Evolutionary conservation across 2,329 filamentous ascomycete species (phyloP).

Genomic region (Cordyceps javanica): DNA sequence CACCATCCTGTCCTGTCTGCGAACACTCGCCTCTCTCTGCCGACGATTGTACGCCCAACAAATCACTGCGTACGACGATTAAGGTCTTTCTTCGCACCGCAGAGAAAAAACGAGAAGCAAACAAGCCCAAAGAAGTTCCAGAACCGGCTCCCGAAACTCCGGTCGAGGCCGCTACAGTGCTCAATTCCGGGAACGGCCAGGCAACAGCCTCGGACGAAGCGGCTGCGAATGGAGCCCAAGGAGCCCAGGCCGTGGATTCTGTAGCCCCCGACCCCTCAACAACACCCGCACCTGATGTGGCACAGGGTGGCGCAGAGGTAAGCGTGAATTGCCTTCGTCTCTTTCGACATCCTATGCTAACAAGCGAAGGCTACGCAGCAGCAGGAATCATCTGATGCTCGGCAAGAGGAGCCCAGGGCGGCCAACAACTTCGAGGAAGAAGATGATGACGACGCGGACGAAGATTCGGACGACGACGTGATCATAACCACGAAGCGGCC

Average conservation of each 20-base stretch:
- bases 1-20: slow-evolving; percentile 83
- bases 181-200: not conserved
- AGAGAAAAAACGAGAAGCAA: slow-evolving; percentile 78
- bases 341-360: not conserved
- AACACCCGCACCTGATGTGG: slow-evolving; percentile 1
- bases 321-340: not conserved
- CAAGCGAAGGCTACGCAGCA: not conserved
- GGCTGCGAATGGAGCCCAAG: not conserved
- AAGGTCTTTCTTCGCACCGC: slow-evolving; percentile 85
- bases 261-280: not conserved
- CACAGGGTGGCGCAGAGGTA: slow-evolving; percentile 11
- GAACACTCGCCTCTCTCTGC: slow-evolving; percentile 82
- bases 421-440: slow-evolving; percentile 15
- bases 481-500: slow-evolving; percentile 17
- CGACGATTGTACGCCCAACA: slow-evolving; percentile 82
- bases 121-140: slow-evolving; percentile 44
- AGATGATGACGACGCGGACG: slow-evolving; percentile 15
- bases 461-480: slow-evolving; percentile 14
- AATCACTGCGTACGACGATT: slow-evolving; percentile 85
- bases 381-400: slow-evolving; percentile 2
- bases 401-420: not conserved
- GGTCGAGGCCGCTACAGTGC: slow-evolving; percentile 28
- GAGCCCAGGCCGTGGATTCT: not conserved
- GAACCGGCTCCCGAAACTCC: slow-evolving; percentile 35
- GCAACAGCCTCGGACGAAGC: not conserved